Evolutionary conservation across 306 rosid genomes (phyloP), one percentile per base, ranked within the genome.

Genomic region (Prunus armeniaca): DNA sequence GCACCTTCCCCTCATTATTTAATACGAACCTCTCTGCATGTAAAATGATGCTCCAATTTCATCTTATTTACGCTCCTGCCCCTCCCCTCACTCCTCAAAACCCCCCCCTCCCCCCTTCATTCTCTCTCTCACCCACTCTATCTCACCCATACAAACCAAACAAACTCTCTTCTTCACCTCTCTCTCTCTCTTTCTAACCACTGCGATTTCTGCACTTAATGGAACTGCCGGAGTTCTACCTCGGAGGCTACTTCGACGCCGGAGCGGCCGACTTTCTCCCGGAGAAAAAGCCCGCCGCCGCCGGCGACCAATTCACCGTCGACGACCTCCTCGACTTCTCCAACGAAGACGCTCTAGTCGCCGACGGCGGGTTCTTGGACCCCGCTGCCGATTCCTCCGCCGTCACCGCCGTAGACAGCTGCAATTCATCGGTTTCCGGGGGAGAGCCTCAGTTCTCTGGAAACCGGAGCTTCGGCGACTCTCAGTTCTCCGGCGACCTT

Each of bases 251-350:
- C 84, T 87, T 80, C 47, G 82, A 81, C 19, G 71, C 86, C 69
- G 91, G 86, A 57, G 84, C 82, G 0, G 78, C 69, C 32, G 84
- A 80, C n/a, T 84, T 82, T 54, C 81, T 92, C 7, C 74, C 80
- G 50, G 96, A 83, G 28, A 91, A 82, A 73, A 90, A 87, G 27
- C 52, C 86, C 3, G 1, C 11, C 3, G 30, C 19, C n/a, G 49
- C 17, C 22, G 82, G 87, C 30, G 99, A 91, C 24, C 80, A 90
- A 2, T 95, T 95, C 69, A 83, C 92, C 79, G 67, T 95, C 13
- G 97, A 95, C 74, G 99, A 95, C 80, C 89, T 95, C 38, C 88
- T 92, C 4, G 93, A 95, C 76, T 89, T 95, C 80, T 95, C 97
- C 22, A 86, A 92, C 76, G 98, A 87, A 19, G 97, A 92, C 56